Percentiles rank a stretch among this genome's conserved stretches.
These are phyloP conservation scores for Epichloe aotearoae DNA, from an alignment of 2,329 filamentous ascomycete genomes.

Conservation along the genomic window DNA sequence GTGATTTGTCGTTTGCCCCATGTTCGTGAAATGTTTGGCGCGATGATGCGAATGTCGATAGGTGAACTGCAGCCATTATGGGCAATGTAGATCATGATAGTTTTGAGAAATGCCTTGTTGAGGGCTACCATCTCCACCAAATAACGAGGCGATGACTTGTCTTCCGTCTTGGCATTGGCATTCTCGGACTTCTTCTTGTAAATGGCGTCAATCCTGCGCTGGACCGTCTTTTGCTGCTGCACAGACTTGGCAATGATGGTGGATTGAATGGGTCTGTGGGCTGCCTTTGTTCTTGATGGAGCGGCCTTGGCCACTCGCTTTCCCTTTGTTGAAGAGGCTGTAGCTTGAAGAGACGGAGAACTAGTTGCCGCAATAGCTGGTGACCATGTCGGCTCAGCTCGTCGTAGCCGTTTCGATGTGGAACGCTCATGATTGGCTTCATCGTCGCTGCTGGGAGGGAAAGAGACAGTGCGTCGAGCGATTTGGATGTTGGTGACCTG, in stretches of 20 bases:
- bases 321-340: slow-evolving; percentile 12
- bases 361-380: neutral
- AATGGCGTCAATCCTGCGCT: slow-evolving; percentile 26
- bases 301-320: slow-evolving; percentile 19
- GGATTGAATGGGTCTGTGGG: slow-evolving; percentile 18
- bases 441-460: slow-evolving; percentile 21
- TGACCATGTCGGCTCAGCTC: slow-evolving; percentile 11
- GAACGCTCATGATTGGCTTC: slow-evolving; percentile 8
- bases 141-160: slow-evolving; percentile 32
- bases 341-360: neutral
- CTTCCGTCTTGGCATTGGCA: slow-evolving; percentile 11
- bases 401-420: slow-evolving; percentile 6
- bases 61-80: slow-evolving; percentile 53
- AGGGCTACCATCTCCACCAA: slow-evolving; percentile 48
- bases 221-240: slow-evolving; percentile 15
- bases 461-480: slow-evolving; percentile 18
- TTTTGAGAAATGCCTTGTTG: slow-evolving; percentile 54
- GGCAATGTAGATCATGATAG: slow-evolving; percentile 53
- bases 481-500: slow-evolving; percentile 14
- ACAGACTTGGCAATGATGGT: slow-evolving; percentile 20
- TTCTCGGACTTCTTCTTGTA: slow-evolving; percentile 15
- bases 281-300: slow-evolving; percentile 15
- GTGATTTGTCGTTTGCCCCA: slow-evolving; percentile 62
- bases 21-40: slow-evolving; percentile 48
- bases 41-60: slow-evolving; percentile 48